phyloP scores from a whole-genome alignment of 768 basidiomycete species.

The Peribolospora baueri region DNA sequence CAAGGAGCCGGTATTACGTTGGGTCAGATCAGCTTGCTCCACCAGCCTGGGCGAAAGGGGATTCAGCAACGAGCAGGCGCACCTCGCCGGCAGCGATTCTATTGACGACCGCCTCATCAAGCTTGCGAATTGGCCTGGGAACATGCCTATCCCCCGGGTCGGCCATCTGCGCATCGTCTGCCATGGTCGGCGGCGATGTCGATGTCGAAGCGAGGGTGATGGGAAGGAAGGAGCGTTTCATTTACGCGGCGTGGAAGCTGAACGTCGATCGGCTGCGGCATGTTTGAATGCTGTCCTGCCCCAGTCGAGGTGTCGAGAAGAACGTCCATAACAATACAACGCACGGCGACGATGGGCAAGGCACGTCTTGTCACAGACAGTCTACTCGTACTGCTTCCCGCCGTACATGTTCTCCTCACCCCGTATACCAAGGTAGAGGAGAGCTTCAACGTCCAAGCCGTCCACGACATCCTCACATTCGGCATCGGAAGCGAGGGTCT shows the following conservation, averaged over 20 bases:
- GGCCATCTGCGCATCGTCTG: too few species aligned
- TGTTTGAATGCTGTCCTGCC: too few species aligned
- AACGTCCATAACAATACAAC: too few species aligned
- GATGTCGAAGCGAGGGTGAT: too few species aligned
- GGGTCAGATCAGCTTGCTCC: conserved; percentile 29
- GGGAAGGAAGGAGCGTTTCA: too few species aligned
- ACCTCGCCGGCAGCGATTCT: conserved; percentile 52
- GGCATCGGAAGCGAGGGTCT: conserved; percentile 28
- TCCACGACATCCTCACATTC: conserved; percentile 62
- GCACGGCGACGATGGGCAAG: too few species aligned
- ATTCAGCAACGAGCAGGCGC: conserved; percentile 1
- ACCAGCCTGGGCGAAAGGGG: conserved; percentile 16
- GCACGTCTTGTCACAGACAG: too few species aligned
- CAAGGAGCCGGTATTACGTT: background rate
- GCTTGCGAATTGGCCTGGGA: conserved; percentile 34
- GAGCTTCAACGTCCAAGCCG: conserved; percentile 79
- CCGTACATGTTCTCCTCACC: conserved; percentile 42
- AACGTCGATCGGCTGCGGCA: too few species aligned
- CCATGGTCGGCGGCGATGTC: too few species aligned
- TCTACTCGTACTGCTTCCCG: background rate
- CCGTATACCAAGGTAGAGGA: conserved; percentile 96
- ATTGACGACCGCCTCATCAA: conserved; percentile 66
- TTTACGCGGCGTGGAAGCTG: too few species aligned
- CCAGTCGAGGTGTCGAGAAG: too few species aligned
- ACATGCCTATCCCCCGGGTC: background rate